A percentile compares a stretch with the other conserved stretches of the same genome.
phyloP scores from a whole-genome alignment of 2,329 filamentous ascomycete species.

The Arachnomyces sp. region DNA sequence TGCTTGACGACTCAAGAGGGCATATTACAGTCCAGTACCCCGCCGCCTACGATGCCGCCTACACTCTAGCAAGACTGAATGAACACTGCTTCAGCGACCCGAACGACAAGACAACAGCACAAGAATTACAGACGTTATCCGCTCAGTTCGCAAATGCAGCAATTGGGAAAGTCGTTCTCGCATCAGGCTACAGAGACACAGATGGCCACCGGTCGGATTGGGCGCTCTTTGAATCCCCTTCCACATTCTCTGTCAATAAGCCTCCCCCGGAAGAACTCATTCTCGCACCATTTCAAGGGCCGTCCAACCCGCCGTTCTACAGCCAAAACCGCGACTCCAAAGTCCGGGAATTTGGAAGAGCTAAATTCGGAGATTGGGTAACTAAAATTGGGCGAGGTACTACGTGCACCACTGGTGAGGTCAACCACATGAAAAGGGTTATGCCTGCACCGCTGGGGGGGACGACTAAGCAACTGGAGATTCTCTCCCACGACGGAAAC shows the following conservation, averaged over 20 bases:
- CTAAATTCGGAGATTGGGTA: not conserved
- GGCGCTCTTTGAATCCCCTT: not conserved
- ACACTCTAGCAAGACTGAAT: not conserved
- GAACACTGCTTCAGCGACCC: too few species aligned
- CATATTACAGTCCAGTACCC: slow-evolving; percentile 3
- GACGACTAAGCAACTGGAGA: not conserved
- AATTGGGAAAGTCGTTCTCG: not conserved
- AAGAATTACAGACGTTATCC: too few species aligned
- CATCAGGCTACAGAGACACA: not conserved
- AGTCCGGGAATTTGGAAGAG: not conserved
- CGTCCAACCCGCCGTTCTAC: too few species aligned
- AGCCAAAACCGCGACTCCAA: not conserved
- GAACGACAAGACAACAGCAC: too few species aligned
- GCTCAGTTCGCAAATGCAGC: not conserved
- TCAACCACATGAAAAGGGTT: too few species aligned
- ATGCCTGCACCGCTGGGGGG: too few species aligned
- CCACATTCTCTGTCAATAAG: slow-evolving; percentile 1
- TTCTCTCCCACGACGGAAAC: not conserved
- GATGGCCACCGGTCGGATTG: not conserved
- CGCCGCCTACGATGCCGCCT: not conserved
- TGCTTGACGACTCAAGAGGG: not conserved
- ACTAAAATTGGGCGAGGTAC: not conserved
- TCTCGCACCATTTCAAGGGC: too few species aligned
- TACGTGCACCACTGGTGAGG: not conserved
- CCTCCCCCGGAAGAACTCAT: not conserved